A percentile compares a stretch with the other conserved stretches of the same genome.
Evolutionary conservation across 805 yeast species (phyloP).

Genomic region (Metschnikowia matae): DNA sequence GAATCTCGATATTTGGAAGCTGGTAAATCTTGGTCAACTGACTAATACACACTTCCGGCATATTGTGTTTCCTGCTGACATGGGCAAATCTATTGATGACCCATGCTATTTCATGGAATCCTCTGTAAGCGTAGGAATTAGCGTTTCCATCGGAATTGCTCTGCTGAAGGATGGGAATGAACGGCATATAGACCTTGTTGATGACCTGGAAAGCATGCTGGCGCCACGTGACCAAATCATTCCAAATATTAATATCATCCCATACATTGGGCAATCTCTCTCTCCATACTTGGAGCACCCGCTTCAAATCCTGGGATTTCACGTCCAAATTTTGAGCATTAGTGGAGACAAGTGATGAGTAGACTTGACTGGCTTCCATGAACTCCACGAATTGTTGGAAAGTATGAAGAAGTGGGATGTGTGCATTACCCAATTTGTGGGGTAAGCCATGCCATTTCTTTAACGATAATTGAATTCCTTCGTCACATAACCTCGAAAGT

Average conservation of each 20-base stretch:
- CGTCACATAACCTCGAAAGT: slow-evolving; percentile 84
- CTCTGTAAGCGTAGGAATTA: slow-evolving; percentile 93
- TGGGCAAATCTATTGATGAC: slow-evolving; percentile 97
- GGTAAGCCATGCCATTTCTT: slow-evolving; percentile 94
- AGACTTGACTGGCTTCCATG: slow-evolving; percentile 94
- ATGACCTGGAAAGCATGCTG: slow-evolving; percentile 97
- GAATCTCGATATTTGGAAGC: slow-evolving; percentile 95
- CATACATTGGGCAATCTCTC: slow-evolving; percentile 93
- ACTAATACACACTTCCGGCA: slow-evolving; percentile 94
- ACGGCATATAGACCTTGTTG: slow-evolving; percentile 88
- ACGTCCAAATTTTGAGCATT: slow-evolving; percentile 89
- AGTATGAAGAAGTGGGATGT: slow-evolving; percentile 82
- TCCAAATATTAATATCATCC: slow-evolving; percentile 98
- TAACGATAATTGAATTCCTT: slow-evolving; percentile 89
- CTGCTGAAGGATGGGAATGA: slow-evolving; percentile 81
- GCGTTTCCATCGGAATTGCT: slow-evolving; percentile 61
- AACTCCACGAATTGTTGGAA: slow-evolving; percentile 97
- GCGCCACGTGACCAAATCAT: slow-evolving; percentile 96
- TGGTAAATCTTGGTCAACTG: slow-evolving; percentile 93
- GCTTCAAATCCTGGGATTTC: slow-evolving; percentile 89
- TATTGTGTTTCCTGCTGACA: slow-evolving; percentile 93
- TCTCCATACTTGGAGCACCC: slow-evolving; percentile 96
- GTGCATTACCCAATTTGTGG: slow-evolving; percentile 71
- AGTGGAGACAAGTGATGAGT: slow-evolving; percentile 80
- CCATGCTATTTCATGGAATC: slow-evolving; percentile 99